Evolutionary conservation across 352 stramenopile species (phyloP).

Genomic region (Phytophthora palmivora): DNA sequence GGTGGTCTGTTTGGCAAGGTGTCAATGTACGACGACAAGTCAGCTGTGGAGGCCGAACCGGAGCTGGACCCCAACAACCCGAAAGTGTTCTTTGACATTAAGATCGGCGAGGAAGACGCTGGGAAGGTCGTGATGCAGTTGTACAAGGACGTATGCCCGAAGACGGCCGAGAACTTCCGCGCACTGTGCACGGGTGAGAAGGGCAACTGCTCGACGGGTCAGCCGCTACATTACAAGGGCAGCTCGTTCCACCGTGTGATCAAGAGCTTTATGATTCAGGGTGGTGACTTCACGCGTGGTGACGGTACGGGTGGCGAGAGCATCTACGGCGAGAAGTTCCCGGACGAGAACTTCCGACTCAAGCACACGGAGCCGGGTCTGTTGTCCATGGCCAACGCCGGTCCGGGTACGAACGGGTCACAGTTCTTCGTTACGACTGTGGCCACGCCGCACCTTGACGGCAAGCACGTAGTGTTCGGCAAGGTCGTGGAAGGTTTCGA

Average conservation of each 20-base stretch:
- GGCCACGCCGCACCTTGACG: slow-evolving; percentile 96
- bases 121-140: slow-evolving; percentile 97
- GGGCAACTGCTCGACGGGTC: slow-evolving; percentile 81
- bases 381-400: slow-evolving; percentile 97
- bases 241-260: slow-evolving; percentile 98
- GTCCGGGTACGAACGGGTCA: slow-evolving; percentile 96
- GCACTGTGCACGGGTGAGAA: slow-evolving; percentile 98
- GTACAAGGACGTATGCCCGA: slow-evolving; percentile 95
- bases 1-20: slow-evolving; percentile 96
- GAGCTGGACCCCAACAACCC: slow-evolving; percentile 90
- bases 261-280: slow-evolving; percentile 95
- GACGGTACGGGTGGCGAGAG: slow-evolving; percentile 96
- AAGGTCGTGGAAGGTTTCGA: slow-evolving; percentile 92
- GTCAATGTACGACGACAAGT: slow-evolving; percentile 98
- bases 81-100: slow-evolving; percentile 99
- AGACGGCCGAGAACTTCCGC: slow-evolving; percentile 99
- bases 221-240: slow-evolving; percentile 98
- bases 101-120: slow-evolving; percentile 89
- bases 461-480: slow-evolving; percentile 99
- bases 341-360: slow-evolving; percentile 98
- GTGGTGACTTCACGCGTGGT: slow-evolving; percentile 96
- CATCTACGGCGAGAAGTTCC: slow-evolving; percentile 95
- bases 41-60: slow-evolving; percentile 63
- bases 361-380: slow-evolving; percentile 96
- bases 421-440: slow-evolving; percentile 98